phyloP scores from a whole-genome alignment of 352 stramenopile species.

The Lagenidium sp. region DNA sequence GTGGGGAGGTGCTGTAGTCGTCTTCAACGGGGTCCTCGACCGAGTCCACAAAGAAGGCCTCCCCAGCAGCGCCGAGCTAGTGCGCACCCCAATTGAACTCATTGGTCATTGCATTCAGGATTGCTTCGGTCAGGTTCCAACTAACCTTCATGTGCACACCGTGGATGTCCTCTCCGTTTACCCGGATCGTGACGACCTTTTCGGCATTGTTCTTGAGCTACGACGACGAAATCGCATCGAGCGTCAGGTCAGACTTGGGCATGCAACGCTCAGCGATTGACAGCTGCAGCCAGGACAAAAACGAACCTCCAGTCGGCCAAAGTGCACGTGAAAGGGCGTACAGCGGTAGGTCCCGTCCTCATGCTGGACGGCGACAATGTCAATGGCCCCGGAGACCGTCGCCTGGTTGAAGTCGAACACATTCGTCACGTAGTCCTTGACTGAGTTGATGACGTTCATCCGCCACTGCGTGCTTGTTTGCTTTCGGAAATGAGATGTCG shows the following conservation, averaged over 20 bases:
- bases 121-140: neutral
- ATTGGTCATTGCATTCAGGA: too few species aligned
- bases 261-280: too few species aligned
- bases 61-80: conserved; percentile 45
- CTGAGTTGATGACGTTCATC: conserved; percentile 85
- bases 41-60: conserved; percentile 72
- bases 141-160: conserved; percentile 69
- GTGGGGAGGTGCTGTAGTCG: conserved; percentile 55
- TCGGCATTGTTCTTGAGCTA: conserved; percentile 24
- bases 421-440: conserved; percentile 83
- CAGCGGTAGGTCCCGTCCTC: conserved; percentile 44
- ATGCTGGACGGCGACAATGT: conserved; percentile 79
- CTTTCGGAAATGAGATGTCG: too few species aligned
- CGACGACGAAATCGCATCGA: too few species aligned
- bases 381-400: conserved; percentile 59
- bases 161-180: conserved; percentile 47
- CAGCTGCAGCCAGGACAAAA: too few species aligned
- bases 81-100: neutral
- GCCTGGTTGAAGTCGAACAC: conserved; percentile 62
- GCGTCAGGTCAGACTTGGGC: too few species aligned
- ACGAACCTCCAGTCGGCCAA: conserved; percentile 47
- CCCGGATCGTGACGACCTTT: conserved; percentile 39
- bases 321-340: conserved; percentile 81
- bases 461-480: too few species aligned
- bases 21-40: conserved; percentile 46